Evolutionary conservation across 2,329 filamentous ascomycete species (phyloP), one percentile per base, ranked within the genome.

Genomic region (Sarocladiaceae sp.): DNA sequence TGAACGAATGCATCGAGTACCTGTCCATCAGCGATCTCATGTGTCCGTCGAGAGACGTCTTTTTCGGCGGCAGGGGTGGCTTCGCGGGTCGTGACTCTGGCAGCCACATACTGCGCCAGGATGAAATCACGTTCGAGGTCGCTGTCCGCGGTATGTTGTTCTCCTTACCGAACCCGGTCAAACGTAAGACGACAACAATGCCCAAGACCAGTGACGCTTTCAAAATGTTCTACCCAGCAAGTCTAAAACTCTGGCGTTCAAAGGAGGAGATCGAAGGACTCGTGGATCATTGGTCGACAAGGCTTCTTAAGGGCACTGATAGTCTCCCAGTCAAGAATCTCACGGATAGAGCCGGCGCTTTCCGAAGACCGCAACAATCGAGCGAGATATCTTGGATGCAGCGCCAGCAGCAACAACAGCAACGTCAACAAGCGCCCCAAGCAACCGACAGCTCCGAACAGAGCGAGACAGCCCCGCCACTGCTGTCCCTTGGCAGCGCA

Each of bases 211-310:
- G 54, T 31, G 86, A 89, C 55, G 77, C 85, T 1, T 83, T 82
- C 66, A 90, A 86, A 57, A 95, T 98, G 87, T 94, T 90, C 53
- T 98, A 93, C 57, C 93, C 93, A 0, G 82, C 82, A 0, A 88
- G 85, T 45, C 68, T 95, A 33, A 88, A 88, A 53, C 64, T 96
- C 10, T 95, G 90, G 88, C 77, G 83, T 48, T 76, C 81, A 45
- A 84, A 80, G 50, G 90, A 97, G 58, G 90, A 96, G 59, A 73
- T 91, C 5, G 83, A 88, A 48, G 81, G 78, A 1, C 61, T 88
- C 1, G 67, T 95, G 1, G 84, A 88, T 46, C 57, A 83, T 46
- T 87, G 85, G 74, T 78, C 82, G 1, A 69, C 74, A 1, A 76
- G 73, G 41, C 65, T 82, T 16, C 73, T 83, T 27, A 74, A 72